Base-by-base conservation (phyloP, 805 yeast species). In the Candida multigemmis region DNA sequence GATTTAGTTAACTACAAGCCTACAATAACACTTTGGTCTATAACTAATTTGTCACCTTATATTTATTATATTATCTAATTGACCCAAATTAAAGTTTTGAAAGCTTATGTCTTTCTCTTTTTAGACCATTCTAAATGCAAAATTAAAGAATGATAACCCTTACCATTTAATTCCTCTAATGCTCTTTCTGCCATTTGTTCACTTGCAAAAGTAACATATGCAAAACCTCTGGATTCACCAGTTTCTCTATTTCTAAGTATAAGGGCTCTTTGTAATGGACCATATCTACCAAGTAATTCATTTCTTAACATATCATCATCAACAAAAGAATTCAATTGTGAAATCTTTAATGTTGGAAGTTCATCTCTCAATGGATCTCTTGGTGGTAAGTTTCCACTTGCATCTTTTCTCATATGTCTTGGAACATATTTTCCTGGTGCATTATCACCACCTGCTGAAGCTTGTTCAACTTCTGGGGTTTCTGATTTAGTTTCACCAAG, bases 221-320 rank as follows among this genome's bases (percentile, higher is more conserved):
- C 97, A 56, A 89, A 76, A 49, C 99, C 99, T 62, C 85, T 81
- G 23, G 95, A 82, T 56, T 78, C 79, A 39, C 94, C 91, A 15
- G 97, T 91, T 45, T 82, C 94, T 62, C 85, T 80, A 62, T 86
- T 83, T 65, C 83, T 81, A 34, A 86, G 86, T 33, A 91, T 68
- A 37, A 80, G 79, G 40, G 81, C 82, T 61, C 95, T 80, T 46
- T 71, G 73, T 40, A 71, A 63, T 34, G 63, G 73, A 44, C 74
- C 93, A 65, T 65, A 78, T 53, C 62, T 71, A 37, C 66, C 72
- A 45, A 78, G 68, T 45, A 91, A 72, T 50, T 78, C 78, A 42
- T 61, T 63, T 48, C 87, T 74, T 44, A 91, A 60, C 60, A 76
- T 77, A 38, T 74, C 79, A 56, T 91, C 97, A 46, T 74, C 76